Evolutionary conservation across 305 asterid species (phyloP).

Genomic region (Fraxinus nigra): DNA sequence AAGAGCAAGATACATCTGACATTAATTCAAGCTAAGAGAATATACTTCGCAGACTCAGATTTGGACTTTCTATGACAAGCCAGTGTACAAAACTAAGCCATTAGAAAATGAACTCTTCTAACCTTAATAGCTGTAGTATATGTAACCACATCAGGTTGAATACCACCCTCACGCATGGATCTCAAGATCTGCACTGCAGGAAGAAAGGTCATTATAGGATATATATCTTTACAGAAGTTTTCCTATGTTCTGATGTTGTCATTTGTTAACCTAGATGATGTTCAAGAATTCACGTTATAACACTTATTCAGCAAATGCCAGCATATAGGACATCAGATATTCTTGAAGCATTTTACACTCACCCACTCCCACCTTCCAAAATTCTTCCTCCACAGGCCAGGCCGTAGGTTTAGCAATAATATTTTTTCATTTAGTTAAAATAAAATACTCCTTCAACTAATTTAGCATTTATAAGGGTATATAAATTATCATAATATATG

Average conservation of each 20-base stretch:
- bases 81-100: slow-evolving; percentile 5
- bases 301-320: slow-evolving; percentile 1
- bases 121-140: slow-evolving; percentile 96
- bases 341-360: neutral
- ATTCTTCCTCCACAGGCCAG: neutral
- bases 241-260: neutral
- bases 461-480: neutral
- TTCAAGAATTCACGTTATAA: neutral
- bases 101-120: slow-evolving; percentile 13
- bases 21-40: slow-evolving; percentile 18
- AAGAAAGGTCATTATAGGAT: slow-evolving; percentile 18
- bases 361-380: slow-evolving; percentile 1
- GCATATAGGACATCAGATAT: slow-evolving; percentile 3
- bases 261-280: neutral
- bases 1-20: slow-evolving; percentile 26
- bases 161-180: slow-evolving; percentile 72
- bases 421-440: neutral
- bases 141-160: slow-evolving; percentile 85
- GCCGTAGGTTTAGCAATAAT: neutral
- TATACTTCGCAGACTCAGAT: slow-evolving; percentile 1
- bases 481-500: slow-evolving; percentile 1
- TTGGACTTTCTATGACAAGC: neutral
- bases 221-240: neutral
- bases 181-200: slow-evolving; percentile 69
- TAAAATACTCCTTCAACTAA: neutral